Base-by-base conservation (phyloP, 2,329 filamentous ascomycete genomes). In the Mycocentrospora acerina region DNA sequence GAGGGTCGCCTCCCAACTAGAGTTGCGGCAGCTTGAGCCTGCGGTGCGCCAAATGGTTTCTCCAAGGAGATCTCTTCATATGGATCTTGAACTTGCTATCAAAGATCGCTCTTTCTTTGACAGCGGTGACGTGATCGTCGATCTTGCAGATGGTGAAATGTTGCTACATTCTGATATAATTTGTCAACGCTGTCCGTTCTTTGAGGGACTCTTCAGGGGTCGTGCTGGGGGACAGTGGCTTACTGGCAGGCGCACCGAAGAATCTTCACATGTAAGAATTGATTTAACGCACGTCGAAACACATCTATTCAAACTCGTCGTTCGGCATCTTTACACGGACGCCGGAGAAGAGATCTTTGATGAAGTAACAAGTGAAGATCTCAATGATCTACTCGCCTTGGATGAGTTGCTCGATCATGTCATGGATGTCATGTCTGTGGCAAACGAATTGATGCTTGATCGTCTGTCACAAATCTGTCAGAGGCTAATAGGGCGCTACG, bases 391-490 rank as follows among this genome's bases (percentile, higher is more conserved):
- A 9, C 51, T 68, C 11, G 66, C 66, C 16, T 51, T 95, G 5
- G 90, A 96, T 51, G 85, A 90, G 30, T 90, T 95, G 47, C 81
- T 90, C 4, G 90, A 97, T 54, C 73, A 93, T n/a, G 78, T 96
- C 7, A 79, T 97, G 70, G 90, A 95, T 54, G 87, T 97, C 29
- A 85, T 97, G 78, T 82, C 82, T 39, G 85, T 88, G 35, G 89
- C 90, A 10, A 93, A 98, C 60, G 91, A 98, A 66, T 72, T 98
- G 40, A 96, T 98, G 90, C 78, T 98, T 31, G 90, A 96, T 62
- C 80, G 90, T 6, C 72, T 98, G 4, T 89, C 88, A 4, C 88
- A 95, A 62, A 82, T 94, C 18, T 97, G 93, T 64, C 93, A 98
- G 63, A 82, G 80, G 42, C 71, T 90, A 15, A 79, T 97, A 42